Evolutionary conservation across 2,329 filamentous ascomycete genomes (phyloP), one percentile per base, ranked within the genome.

Genomic region (Whalleya microplaca): DNA sequence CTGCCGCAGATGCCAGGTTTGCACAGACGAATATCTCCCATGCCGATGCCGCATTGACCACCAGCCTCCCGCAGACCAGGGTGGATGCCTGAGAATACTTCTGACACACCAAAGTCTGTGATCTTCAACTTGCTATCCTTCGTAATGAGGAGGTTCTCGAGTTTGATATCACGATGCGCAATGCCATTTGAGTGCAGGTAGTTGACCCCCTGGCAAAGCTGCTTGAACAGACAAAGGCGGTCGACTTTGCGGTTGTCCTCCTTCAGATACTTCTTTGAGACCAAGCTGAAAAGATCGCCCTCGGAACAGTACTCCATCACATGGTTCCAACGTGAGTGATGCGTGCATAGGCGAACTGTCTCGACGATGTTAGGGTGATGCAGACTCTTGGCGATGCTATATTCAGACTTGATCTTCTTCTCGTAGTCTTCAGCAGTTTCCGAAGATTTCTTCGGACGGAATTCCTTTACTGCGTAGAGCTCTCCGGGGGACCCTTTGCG

Each of bases 301-400:
- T 91, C 85, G 2, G 85, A 82, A 76, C 92, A 96, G 72, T 90
- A 96, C 71, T 96, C 91, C 92, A 96, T 96, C 53, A 96, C 91
- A 71, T 96, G 91, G 71, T 92, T 93, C 89, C 90, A 96, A 41
- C 88, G 86, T 29, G 84, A 85, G 64, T 87, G 84, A 64, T 92
- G 83, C 14, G 83, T 86, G 76, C 91, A 95, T 5, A 96, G 80
- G 27, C 88, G 85, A 53, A 92, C 76, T 0, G 91, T 93, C 72
- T 91, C 84, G 61, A 96, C 89, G 65, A 96, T 90, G 72, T 96
- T 96, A 48, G 92, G 91, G 70, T 96, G 92, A 66, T 92, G 85
- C 58, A 93, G 76, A 63, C 89, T 91, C 77, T 93, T 93, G 58
- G 90, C 90, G 63, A 96, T 92, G 72, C 87, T 91, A 76, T 87